These are phyloP conservation scores for Sphaerobolus stellatus DNA, from an alignment of 1,284 basidiomycete genomes.

Conservation along the genomic window DNA sequence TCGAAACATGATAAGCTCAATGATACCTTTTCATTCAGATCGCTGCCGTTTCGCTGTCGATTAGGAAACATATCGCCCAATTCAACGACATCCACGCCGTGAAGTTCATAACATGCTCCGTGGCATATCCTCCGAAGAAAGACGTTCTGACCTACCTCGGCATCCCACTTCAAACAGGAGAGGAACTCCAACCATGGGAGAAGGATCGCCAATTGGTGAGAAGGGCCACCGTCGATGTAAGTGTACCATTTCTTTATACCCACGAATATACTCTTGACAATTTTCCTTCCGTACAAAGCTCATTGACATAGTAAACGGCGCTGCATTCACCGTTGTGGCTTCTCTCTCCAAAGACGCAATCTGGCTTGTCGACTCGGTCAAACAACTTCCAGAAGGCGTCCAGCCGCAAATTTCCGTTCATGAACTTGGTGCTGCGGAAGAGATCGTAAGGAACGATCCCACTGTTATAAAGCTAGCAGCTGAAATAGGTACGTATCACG, in stretches of 20 bases:
- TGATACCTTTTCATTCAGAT: conserved; percentile 46
- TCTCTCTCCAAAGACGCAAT: conserved; percentile 44
- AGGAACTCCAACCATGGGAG: conserved; percentile 46
- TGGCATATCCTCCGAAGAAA: conserved; percentile 74
- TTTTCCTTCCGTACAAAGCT: conserved; percentile 2
- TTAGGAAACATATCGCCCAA: conserved; percentile 59
- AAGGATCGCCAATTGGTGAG: conserved; percentile 49
- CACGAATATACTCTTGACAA: not conserved
- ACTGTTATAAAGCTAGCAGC: conserved; percentile 66
- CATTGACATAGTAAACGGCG: conserved; percentile 35
- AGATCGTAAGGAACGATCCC: conserved; percentile 62
- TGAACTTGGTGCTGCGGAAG: conserved; percentile 70
- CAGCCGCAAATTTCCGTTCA: conserved; percentile 80
- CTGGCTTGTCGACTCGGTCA: conserved; percentile 62
- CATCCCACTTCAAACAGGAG: conserved; percentile 66
- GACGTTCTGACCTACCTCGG: conserved; percentile 72
- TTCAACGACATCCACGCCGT: conserved; percentile 64
- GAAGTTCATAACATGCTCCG: conserved; percentile 68
- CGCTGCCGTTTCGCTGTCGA: conserved; percentile 54
- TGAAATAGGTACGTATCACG: conserved; percentile 64
- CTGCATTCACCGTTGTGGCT: conserved; percentile 60
- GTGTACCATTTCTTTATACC: conserved; percentile 26
- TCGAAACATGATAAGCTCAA: not conserved
- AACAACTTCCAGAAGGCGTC: conserved; percentile 59
- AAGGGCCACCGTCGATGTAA: conserved; percentile 74